Conservation (phyloP, 805 yeast genomes). For the Metschnikowia lachancei region DNA sequence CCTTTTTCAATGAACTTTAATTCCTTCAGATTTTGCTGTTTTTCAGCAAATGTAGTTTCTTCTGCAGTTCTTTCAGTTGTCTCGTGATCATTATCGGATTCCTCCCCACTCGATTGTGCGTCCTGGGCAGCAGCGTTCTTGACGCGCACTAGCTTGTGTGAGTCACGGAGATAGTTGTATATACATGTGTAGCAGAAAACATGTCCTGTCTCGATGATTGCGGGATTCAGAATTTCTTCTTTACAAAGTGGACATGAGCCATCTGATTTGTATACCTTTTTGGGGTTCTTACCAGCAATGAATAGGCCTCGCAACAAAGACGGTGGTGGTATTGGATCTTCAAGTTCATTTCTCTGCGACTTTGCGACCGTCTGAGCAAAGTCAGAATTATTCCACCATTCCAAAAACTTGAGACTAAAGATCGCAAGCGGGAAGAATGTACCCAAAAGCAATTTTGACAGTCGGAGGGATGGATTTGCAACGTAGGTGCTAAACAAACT, state of each 20-base stretch:
- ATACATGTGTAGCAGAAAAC: constrained; percentile 90
- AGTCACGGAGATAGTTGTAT: constrained; percentile 54
- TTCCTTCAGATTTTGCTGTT: constrained; percentile 8
- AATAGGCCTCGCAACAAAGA: constrained; percentile 24
- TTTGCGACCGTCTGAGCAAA: constrained; percentile 58
- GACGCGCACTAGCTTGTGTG: constrained; percentile 32
- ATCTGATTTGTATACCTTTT: constrained; percentile 29
- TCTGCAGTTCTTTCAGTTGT: constrained; percentile 10
- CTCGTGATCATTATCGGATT: constrained; percentile 16
- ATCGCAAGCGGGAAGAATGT: constrained; percentile 77
- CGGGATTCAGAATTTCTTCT: constrained; percentile 66
- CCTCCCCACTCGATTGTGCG: constrained; percentile 19
- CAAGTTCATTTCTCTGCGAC: constrained; percentile 44
- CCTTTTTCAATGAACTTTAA: constrained; percentile 29
- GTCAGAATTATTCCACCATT: constrained; percentile 89
- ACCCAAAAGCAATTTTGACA: constrained; percentile 37
- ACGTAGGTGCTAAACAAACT: constrained; percentile 22
- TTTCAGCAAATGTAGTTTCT: constrained; percentile 10
- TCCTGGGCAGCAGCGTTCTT: constrained; percentile 12
- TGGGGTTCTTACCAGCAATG: constrained; percentile 17
- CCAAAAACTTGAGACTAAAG: constrained; percentile 76
- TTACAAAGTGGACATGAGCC: constrained; percentile 68
- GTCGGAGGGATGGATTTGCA: constrained; percentile 30
- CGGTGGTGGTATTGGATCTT: constrained; percentile 50
- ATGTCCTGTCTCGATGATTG: constrained; percentile 86